These are phyloP conservation scores for Aciculosporium take DNA, from an alignment of 2,329 filamentous ascomycete genomes.

Conservation along the genomic window DNA sequence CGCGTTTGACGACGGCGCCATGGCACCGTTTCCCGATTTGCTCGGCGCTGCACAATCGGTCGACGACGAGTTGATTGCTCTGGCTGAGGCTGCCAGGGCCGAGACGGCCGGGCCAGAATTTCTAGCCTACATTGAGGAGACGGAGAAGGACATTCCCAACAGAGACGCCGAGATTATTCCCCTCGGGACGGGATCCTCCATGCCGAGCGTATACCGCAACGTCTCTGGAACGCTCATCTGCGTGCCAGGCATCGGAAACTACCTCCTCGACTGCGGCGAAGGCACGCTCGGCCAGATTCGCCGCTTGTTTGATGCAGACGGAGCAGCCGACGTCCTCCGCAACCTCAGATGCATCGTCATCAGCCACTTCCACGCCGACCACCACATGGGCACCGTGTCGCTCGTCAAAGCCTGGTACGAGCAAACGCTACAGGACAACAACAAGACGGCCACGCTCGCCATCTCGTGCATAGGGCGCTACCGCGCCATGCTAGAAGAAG, in stretches of 20 bases:
- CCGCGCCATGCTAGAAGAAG: conserved; percentile 65
- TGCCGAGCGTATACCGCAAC: conserved; percentile 88
- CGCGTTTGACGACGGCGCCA: conserved; percentile 29
- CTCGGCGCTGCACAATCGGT: conserved; percentile 29
- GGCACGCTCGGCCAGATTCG: conserved; percentile 79
- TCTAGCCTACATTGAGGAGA: conserved; percentile 31
- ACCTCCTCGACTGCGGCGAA: conserved; percentile 84
- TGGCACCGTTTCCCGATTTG: conserved; percentile 31
- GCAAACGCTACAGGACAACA: conserved; percentile 22
- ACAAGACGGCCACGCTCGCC: conserved; percentile 33
- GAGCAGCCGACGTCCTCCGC: conserved; percentile 56
- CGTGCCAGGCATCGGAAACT: conserved; percentile 74
- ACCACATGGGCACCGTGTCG: conserved; percentile 73
- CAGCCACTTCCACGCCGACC: conserved; percentile 90
- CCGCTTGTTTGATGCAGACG: conserved; percentile 52
- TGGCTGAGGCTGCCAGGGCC: conserved; percentile 36
- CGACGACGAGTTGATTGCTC: conserved; percentile 28
- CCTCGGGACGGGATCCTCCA: conserved; percentile 79
- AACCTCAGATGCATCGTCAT: conserved; percentile 80
- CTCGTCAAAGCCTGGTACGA: conserved; percentile 75
- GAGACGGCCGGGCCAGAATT: conserved; percentile 31
- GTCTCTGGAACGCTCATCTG: conserved; percentile 78
- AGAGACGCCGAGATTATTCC: conserved; percentile 71
- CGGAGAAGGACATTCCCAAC: conserved; percentile 53
- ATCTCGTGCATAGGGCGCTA: conserved; percentile 60